phyloP scores from a whole-genome alignment of 2,329 filamentous ascomycete genomes.

The Fusarium stilboides region DNA sequence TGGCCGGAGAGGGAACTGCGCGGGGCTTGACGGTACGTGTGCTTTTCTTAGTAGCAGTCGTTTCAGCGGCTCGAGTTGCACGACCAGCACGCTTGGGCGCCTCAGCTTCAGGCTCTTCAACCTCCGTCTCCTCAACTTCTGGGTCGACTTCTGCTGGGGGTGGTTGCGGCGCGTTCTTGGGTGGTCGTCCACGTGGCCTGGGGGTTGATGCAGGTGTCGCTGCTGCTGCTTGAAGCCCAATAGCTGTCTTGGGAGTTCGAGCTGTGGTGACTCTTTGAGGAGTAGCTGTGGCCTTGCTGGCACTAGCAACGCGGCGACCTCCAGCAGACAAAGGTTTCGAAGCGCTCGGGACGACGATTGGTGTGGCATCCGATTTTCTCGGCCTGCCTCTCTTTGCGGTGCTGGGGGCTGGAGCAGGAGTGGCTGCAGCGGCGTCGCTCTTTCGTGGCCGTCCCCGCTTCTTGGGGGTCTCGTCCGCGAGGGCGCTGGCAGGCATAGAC shows the following conservation, averaged over 20 bases:
- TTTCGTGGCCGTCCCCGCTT: conserved; percentile 48
- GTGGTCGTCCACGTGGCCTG: conserved; percentile 45
- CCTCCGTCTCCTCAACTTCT: neutral
- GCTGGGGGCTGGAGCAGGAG: conserved; percentile 30
- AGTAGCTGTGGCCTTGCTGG: conserved; percentile 30
- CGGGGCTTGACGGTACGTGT: conserved; percentile 29
- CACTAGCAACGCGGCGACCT: conserved; percentile 32
- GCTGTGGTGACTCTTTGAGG: conserved; percentile 13
- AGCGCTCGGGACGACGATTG: conserved; percentile 12
- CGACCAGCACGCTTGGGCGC: conserved; percentile 11
- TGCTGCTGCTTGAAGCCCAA: conserved; percentile 21
- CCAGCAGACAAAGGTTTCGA: conserved; percentile 27
- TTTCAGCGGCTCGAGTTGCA: conserved; percentile 1
- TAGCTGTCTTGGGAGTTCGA: conserved; percentile 27
- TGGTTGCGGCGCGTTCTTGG: conserved; percentile 35
- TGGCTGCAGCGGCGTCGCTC: conserved; percentile 36
- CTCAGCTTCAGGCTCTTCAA: conserved; percentile 6
- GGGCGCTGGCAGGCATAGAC: conserved; percentile 44
- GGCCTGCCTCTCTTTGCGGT: conserved; percentile 44
- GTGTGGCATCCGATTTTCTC: conserved; percentile 41
- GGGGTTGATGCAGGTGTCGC: conserved; percentile 35
- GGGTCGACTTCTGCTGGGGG: conserved; percentile 11
- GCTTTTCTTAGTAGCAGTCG: conserved; percentile 18
- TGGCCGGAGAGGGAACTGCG: conserved; percentile 40
- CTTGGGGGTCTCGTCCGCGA: conserved; percentile 36